Evolutionary conservation across 208 protist species (phyloP), one percentile per base, ranked within the genome.

Genomic region (Histomonas meleagridis): DNA sequence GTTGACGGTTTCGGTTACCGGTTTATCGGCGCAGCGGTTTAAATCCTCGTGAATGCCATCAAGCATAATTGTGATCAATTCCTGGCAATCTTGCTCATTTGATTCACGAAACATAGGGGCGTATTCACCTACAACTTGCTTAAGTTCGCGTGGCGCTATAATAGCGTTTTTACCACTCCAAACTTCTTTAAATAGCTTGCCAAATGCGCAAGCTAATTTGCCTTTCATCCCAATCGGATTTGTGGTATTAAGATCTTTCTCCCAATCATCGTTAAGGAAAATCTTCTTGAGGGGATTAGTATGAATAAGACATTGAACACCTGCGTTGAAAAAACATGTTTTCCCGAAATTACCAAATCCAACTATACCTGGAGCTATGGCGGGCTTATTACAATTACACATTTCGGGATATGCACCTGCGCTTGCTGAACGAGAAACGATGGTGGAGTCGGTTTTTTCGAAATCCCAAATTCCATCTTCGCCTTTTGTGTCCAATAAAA

Each of bases 31-130:
- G 12, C 55, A 69, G 16, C 92, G 90, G 93, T 97, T 97, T 57
- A 97, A 93, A 92, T 97, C 96, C 93, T 97, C 96, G 78, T 96
- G 94, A 76, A 98, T 93, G 51, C 94, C 94, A 93, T 97, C 96
- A 51, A 97, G 94, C 16, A 97, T 93, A 16, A 96, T 94, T 48
- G 96, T n/a, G 21, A 95, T 57, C 23, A 96, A 92, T 90, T 94
- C 93, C 49, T 92, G 91, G 28, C 92, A 93, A 90, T 94, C 93
- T 72, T 94, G 93, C 91, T 94, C 92, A 48, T n/a, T 53, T 0
- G 0, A 91, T 3, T 70, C 91, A 32, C 32, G 32, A 38, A 93
- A 86, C 49, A 90, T 26, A 12, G 92, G 93, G 49, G 90, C 91
- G 46, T 72, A 93, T 18, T 90, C 38, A 2, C 92, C 93, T 38